phyloP scores from a whole-genome alignment of 208 protist genomes.

The Crithidia acanthocephali region DNA sequence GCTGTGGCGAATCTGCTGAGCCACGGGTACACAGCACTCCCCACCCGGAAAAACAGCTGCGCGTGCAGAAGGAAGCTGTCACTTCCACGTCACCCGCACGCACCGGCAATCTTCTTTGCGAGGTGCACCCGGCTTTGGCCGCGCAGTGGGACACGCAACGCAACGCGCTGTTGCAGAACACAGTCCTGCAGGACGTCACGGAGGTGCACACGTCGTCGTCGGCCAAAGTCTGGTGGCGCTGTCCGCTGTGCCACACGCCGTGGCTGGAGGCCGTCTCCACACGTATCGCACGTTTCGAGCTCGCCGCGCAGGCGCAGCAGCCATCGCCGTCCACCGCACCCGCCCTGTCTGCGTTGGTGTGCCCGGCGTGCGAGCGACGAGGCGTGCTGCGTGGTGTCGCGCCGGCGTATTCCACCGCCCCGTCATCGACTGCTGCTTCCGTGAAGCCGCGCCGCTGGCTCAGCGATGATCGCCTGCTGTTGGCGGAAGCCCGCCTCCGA shows the following conservation, averaged over 20 bases:
- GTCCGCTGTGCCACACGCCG: conserved; percentile 51
- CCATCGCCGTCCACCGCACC: background rate
- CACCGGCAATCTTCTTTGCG: conserved; percentile 17
- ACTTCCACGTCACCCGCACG: background rate
- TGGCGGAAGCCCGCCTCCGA: conserved; percentile 59
- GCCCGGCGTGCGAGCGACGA: conserved; percentile 63
- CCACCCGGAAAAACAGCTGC: too few species aligned
- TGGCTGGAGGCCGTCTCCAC: conserved; percentile 67
- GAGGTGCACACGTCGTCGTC: conserved; percentile 48
- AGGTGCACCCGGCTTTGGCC: conserved; percentile 52
- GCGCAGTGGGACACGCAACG: conserved; percentile 71
- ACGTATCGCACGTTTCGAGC: conserved; percentile 48
- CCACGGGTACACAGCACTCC: too few species aligned
- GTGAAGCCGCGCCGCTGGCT: conserved; percentile 33
- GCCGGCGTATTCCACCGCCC: background rate
- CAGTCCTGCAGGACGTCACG: conserved; percentile 46
- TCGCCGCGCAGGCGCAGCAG: background rate
- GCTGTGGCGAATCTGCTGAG: conserved; percentile 12
- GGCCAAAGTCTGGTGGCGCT: conserved; percentile 64
- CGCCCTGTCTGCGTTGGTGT: conserved; percentile 34
- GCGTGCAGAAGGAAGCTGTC: too few species aligned
- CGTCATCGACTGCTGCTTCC: background rate
- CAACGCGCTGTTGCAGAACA: conserved; percentile 53
- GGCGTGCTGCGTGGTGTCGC: conserved; percentile 15
- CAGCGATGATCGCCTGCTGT: conserved; percentile 49